A percentile compares a stretch with the other conserved stretches of the same genome.
phyloP scores from a whole-genome alignment of 306 rosid genomes.

The Lagenaria siceraria region DNA sequence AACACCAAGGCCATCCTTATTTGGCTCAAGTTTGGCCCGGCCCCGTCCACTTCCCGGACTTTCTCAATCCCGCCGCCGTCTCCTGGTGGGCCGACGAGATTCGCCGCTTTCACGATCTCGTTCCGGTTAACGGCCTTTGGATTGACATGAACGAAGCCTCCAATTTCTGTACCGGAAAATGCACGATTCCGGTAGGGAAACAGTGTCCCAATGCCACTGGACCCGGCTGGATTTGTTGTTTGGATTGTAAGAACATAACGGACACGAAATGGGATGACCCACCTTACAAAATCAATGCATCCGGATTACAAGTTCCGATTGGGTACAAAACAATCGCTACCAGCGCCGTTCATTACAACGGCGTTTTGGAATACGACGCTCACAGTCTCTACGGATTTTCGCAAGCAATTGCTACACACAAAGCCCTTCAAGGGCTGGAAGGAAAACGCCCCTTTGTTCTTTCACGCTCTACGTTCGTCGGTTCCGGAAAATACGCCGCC shows the following conservation, averaged over 20 bases:
- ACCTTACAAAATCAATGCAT: slow-evolving; percentile 85
- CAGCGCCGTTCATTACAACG: slow-evolving; percentile 76
- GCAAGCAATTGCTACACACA: slow-evolving; percentile 69
- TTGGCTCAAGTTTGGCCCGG: slow-evolving; percentile 98
- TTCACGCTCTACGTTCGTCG: slow-evolving; percentile 78
- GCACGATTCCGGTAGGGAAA: slow-evolving; percentile 54
- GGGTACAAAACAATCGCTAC: slow-evolving; percentile 94
- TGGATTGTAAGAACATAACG: slow-evolving; percentile 84
- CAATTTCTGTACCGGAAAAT: slow-evolving; percentile 79
- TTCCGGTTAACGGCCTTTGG: slow-evolving; percentile 89
- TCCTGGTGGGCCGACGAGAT: slow-evolving; percentile 92
- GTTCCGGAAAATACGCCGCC: slow-evolving; percentile 74
- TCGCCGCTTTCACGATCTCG: slow-evolving; percentile 78
- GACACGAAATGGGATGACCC: slow-evolving; percentile 88
- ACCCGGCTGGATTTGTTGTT: slow-evolving; percentile 84
- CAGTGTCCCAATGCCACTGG: slow-evolving; percentile 55
- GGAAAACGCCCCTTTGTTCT: slow-evolving; percentile 81
- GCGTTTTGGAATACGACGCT: slow-evolving; percentile 86
- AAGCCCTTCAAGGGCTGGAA: slow-evolving; percentile 60
- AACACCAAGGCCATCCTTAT: slow-evolving; percentile 65
- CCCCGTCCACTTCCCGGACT: slow-evolving; percentile 84
- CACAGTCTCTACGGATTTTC: slow-evolving; percentile 89
- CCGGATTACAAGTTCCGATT: slow-evolving; percentile 57
- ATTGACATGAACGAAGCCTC: slow-evolving; percentile 93
- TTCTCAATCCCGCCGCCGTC: slow-evolving; percentile 78